phyloP scores from a whole-genome alignment of 352 stramenopile species.

The Phytophthora pisi region DNA sequence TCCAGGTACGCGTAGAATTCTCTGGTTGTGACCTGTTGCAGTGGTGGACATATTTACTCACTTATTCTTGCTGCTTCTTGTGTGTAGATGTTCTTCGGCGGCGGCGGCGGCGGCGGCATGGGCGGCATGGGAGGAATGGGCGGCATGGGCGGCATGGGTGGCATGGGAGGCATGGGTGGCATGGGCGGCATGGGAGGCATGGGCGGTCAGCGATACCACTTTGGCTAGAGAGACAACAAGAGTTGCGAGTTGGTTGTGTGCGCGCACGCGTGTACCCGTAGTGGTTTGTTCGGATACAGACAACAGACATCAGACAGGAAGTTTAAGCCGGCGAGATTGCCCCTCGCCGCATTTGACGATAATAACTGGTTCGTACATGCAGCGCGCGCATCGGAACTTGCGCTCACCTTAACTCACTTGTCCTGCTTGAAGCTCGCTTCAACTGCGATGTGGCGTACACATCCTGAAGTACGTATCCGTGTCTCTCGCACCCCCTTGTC shows the following conservation, averaged over 20 bases:
- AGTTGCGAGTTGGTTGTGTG: conserved; percentile 18
- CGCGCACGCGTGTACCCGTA: conserved; percentile 27
- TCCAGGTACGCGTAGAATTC: conserved; percentile 54
- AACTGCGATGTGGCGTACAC: conserved; percentile 4
- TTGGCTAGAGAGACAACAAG: conserved; percentile 55
- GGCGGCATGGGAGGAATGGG: conserved; percentile 58
- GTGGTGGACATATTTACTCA: background rate
- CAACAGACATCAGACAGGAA: conserved; percentile 26
- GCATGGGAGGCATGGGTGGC: conserved; percentile 52
- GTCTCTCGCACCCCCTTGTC: conserved; percentile 3
- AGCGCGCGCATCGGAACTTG: conserved; percentile 18
- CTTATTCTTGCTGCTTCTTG: background rate
- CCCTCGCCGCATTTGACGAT: conserved; percentile 29
- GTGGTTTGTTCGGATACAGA: conserved; percentile 23
- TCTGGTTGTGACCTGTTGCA: conserved; percentile 1
- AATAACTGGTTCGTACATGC: conserved; percentile 39
- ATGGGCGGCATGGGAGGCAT: conserved; percentile 56
- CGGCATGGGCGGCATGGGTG: conserved; percentile 60
- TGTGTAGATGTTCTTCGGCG: conserved; percentile 83
- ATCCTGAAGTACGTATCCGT: background rate
- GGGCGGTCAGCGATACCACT: conserved; percentile 81
- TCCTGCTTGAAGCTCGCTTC: conserved; percentile 1
- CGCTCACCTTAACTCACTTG: conserved; percentile 1
- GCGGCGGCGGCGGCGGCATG: conserved; percentile 54
- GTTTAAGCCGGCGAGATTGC: conserved; percentile 28